phyloP scores from a whole-genome alignment of 331 rosid species.

The Erythrophleum ivorense region DNA sequence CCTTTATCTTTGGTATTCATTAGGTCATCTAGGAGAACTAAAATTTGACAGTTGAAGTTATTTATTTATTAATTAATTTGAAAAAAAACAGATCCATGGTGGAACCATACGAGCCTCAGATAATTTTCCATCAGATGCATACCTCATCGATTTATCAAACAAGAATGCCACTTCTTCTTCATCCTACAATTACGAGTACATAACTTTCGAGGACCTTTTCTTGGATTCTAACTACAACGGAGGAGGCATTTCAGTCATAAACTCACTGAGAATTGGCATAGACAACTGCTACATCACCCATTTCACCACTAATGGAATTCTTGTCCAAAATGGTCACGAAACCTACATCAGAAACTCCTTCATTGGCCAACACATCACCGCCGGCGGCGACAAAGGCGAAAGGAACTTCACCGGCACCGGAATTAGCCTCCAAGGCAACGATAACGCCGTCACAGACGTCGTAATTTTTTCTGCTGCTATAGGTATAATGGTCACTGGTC shows the following conservation, averaged over 20 bases:
- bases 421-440: constrained; percentile 73
- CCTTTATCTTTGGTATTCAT: neutral
- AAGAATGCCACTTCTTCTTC: constrained; percentile 51
- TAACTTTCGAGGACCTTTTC: constrained; percentile 71
- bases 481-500: constrained; percentile 71
- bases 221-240: constrained; percentile 82
- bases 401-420: constrained; percentile 78
- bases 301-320: constrained; percentile 78
- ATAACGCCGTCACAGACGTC: constrained; percentile 82
- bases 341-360: constrained; percentile 73
- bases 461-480: constrained; percentile 79
- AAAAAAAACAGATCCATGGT: constrained; percentile 72
- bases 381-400: constrained; percentile 67
- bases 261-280: constrained; percentile 74
- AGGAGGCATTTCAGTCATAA: constrained; percentile 72
- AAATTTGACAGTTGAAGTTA: neutral
- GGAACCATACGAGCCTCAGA: constrained; percentile 80
- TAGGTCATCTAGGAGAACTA: too few relatives aligned
- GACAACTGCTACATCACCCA: constrained; percentile 87
- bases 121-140: constrained; percentile 60
- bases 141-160: constrained; percentile 68
- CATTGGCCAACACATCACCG: constrained; percentile 88
- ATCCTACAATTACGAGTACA: constrained; percentile 76
- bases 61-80: too few relatives aligned
- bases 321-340: constrained; percentile 77